Base-by-base conservation (phyloP, 2,329 filamentous ascomycete species). In the Ascochyta pisi region DNA sequence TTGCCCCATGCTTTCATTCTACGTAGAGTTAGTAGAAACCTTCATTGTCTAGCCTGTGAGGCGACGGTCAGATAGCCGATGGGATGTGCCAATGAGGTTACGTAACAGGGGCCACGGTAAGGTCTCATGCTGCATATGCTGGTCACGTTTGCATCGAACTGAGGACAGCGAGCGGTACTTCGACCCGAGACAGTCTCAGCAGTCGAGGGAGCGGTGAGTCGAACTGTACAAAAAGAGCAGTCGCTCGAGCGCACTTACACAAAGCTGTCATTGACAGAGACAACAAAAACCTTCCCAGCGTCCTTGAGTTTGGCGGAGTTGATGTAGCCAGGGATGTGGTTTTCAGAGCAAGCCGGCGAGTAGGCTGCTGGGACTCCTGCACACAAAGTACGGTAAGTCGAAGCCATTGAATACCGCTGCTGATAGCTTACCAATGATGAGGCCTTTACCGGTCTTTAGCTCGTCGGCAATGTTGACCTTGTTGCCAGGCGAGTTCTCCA, bases 181-280 rank as follows among this genome's bases (percentile, higher is more conserved):
- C 19, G 31, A 35, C 37, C 54, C 53, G 54, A 64, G 57, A 62
- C 62, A 55, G 55, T 62, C 57, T 60, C 45, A 53, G 38, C 48
- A 40, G 31, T 51, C 38, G 43, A 56, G 53, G 53, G 47, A 51
- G 35, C 43, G 37, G 23, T 50, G 47, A 26, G 6, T 29, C 40
- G 2, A 40, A 46, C n/a, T 31, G 29, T n/a, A 54, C 57, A 9
- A 43, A 49, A 26, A 16, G 35, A 45, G 52, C 40, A 40, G 19
- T 26, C 49, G 42, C 38, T 37, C 39, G 15, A 43, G 38, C 22
- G 9, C 19, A 79, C 90, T 78, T 82, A 96, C 90, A 96, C 93
- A 75, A 97, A 97, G 19, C 92, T 86, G 75, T 98, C 94, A 74
- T 98, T 98, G 73, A 97, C 93, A 34, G 90, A 88, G 53, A 98